Evolutionary conservation across 1,284 basidiomycete genomes (phyloP).

Genomic region (Porodaedalea pini): DNA sequence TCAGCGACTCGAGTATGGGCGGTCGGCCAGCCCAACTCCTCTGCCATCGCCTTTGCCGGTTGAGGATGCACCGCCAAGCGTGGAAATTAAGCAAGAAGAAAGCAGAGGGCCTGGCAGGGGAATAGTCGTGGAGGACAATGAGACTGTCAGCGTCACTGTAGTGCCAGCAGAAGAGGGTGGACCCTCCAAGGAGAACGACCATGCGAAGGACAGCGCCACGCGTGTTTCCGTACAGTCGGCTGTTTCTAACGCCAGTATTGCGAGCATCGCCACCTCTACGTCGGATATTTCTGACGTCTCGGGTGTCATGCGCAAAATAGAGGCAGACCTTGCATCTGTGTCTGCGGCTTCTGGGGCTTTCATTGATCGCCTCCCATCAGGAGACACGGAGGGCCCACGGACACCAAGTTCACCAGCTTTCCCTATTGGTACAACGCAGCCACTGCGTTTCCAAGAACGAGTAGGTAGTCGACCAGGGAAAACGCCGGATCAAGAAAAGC

Average conservation of each 20-base stretch:
- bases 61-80: background rate
- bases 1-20: constrained; percentile 15
- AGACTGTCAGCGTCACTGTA: constrained; percentile 8
- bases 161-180: constrained; percentile 10
- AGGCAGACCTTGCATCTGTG: constrained; percentile 9
- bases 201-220: background rate
- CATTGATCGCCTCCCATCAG: background rate
- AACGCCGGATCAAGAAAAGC: background rate
- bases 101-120: constrained; percentile 13
- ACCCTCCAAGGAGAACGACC: background rate
- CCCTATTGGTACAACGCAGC: constrained; percentile 8
- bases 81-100: background rate
- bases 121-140: constrained; percentile 20
- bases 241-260: constrained; percentile 1
- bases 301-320: constrained; percentile 15
- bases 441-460: constrained; percentile 11
- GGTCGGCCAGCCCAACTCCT: background rate
- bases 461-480: background rate
- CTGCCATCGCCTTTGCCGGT: background rate
- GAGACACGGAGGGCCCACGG: background rate
- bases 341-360: background rate
- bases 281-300: constrained; percentile 12
- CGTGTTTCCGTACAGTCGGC: constrained; percentile 13
- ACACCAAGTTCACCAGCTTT: background rate
- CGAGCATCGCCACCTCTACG: constrained; percentile 2